Conservation (phyloP, 768 basidiomycete species). For the Pulveroboletus sp. region DNA sequence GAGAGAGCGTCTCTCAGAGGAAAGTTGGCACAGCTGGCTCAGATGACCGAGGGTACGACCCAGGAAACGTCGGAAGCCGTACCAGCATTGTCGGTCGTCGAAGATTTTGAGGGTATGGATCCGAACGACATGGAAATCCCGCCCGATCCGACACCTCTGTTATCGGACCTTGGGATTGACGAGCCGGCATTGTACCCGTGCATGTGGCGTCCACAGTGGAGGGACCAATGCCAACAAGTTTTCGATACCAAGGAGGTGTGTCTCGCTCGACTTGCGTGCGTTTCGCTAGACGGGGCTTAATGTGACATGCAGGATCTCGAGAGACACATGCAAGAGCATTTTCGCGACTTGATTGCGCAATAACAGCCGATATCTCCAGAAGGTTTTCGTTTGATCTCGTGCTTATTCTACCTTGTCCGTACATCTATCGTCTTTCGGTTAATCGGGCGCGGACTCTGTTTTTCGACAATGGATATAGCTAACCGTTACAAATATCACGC, state of each 20-base stretch:
- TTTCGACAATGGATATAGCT: no score
- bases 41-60: background rate
- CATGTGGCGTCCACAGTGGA: conserved; percentile 27
- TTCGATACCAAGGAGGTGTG: conserved; percentile 32
- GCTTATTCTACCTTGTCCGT: background rate
- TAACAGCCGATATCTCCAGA: background rate
- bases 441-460: no score
- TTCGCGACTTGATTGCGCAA: conserved; percentile 6
- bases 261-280: background rate
- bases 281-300: background rate
- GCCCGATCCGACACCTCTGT: background rate
- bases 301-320: conserved; percentile 20
- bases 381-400: no score
- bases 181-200: conserved; percentile 24
- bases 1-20: conserved; percentile 17
- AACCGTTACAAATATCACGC: no score
- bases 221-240: conserved; percentile 24
- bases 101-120: conserved; percentile 15
- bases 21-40: conserved; percentile 9
- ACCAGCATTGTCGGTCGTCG: background rate
- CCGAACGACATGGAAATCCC: conserved; percentile 17
- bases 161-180: conserved; percentile 11
- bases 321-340: conserved; percentile 23
- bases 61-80: conserved; percentile 2
- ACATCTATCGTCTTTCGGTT: no score